These are phyloP conservation scores for Colletotrichum tofieldiae DNA, from an alignment of 2,329 filamentous ascomycete genomes.

Conservation along the genomic window DNA sequence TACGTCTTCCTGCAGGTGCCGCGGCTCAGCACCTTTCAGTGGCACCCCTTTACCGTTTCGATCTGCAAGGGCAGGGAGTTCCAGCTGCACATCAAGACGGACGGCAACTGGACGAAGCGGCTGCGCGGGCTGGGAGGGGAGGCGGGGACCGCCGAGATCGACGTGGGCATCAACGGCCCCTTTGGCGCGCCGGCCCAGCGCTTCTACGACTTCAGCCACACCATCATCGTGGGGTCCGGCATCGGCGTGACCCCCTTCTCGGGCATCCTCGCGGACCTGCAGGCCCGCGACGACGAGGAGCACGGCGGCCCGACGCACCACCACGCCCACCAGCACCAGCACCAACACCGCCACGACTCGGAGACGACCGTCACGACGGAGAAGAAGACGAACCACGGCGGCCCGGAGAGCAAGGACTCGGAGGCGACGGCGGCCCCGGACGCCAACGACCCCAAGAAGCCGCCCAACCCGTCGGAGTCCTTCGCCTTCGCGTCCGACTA, in stretches of 20 bases:
- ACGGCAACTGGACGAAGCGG: conserved; percentile 69
- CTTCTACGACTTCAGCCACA: conserved; percentile 72
- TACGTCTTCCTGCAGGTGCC: conserved; percentile 72
- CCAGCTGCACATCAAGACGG: conserved; percentile 71
- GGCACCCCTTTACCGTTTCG: conserved; percentile 74
- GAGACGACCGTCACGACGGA: conserved; percentile 34
- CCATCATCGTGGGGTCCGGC: conserved; percentile 69
- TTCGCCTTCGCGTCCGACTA: conserved; percentile 55
- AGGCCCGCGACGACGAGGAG: conserved; percentile 60
- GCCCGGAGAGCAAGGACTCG: neutral
- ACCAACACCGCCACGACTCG: conserved; percentile 43
- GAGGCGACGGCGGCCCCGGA: conserved; percentile 1
- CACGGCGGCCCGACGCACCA: conserved; percentile 48
- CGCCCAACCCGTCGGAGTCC: conserved; percentile 36
- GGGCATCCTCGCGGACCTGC: conserved; percentile 69
- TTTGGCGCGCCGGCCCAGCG: conserved; percentile 72
- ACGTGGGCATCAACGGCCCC: conserved; percentile 70
- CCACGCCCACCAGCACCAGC: conserved; percentile 22
- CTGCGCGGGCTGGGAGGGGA: conserved; percentile 61
- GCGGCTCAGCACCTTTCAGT: conserved; percentile 67
- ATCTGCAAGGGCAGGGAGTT: conserved; percentile 67
- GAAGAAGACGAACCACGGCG: neutral
- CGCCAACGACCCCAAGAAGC: conserved; percentile 37
- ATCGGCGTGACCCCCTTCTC: conserved; percentile 73
- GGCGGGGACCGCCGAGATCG: conserved; percentile 54